Evolutionary conservation across 2,329 filamentous ascomycete species (phyloP), one percentile per base, ranked within the genome.

Genomic region (Pseudogymnoascus sp.): DNA sequence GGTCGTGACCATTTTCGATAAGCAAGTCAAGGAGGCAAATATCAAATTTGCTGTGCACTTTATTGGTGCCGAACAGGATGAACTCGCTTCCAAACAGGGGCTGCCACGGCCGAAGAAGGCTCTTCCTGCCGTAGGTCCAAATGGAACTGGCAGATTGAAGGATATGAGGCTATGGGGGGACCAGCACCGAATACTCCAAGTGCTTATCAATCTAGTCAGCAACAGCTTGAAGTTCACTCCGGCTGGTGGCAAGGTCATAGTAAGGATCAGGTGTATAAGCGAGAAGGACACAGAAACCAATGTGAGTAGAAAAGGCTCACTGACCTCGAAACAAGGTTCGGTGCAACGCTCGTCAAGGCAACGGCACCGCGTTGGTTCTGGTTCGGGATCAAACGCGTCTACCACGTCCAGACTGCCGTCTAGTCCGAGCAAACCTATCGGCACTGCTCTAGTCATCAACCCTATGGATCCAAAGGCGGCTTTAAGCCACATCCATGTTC

Each of bases 151-250:
- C 8, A 80, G 87, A 15, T 74, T 96, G 25, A 90, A 89, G 71
- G 91, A 96, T 66, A 92, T 95, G 87, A 87, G 65, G 59, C 78
- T 97, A 1, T 94, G 90, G 85, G 92, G 92, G n/a, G 92, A 97
- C 69, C 89, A 94, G 67, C 91, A 96, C 70, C 82, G 92, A 48
- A 94, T 96, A 39, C 77, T 96, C 27, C 92, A 96, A 72, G 89
- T 96, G n/a, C 84, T 96, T 55, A 96, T 95, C 78, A 96, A 96
- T 71, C 79, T 97, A 33, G 91, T 96, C 55, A 92, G 89, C 74
- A 97, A 97, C 76, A 91, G 89, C 72, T 77, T 96, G 44, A 97
- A 97, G 72, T 96, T 97, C 70, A 96, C 92, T 0, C 89, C 91
- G 0, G 74, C 84, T 5, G 86, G 86, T 1, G 92, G 92, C 6